These are phyloP conservation scores for Kwoniella botswanensis DNA, from an alignment of 768 basidiomycete species.

Conservation along the genomic window DNA sequence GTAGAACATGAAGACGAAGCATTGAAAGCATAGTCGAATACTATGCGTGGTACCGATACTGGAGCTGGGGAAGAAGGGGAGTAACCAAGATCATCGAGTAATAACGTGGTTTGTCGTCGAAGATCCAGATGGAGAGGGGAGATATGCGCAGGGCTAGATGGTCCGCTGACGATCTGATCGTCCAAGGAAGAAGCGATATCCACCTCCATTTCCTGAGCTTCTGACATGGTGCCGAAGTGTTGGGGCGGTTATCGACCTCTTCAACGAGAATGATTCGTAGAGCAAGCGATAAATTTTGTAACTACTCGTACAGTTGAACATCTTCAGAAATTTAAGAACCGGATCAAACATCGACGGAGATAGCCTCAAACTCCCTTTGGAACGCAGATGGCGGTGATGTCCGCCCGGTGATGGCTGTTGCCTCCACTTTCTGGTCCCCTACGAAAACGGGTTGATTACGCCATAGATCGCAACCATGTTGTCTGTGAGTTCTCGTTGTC, in stretches of 20 bases:
- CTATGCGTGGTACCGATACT: constrained; percentile 19
- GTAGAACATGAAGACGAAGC: constrained; percentile 1
- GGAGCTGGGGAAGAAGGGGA: constrained; percentile 14
- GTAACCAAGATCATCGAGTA: constrained; percentile 28
- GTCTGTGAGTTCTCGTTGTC: background rate
- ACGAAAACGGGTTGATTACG: background rate
- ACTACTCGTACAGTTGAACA: background rate
- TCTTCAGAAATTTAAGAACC: constrained; percentile 18
- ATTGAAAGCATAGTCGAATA: constrained; percentile 30
- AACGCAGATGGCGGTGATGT: too few relatives aligned
- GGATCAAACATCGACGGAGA: background rate
- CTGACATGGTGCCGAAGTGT: constrained; percentile 11
- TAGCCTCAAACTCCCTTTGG: background rate
- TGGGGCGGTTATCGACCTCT: background rate
- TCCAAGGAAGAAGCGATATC: background rate
- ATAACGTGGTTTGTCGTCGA: constrained; percentile 5
- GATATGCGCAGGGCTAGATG: background rate
- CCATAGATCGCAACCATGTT: background rate
- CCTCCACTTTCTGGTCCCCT: background rate
- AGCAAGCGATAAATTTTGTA: background rate
- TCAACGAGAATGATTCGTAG: background rate
- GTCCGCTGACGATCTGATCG: background rate
- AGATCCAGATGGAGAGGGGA: constrained; percentile 23
- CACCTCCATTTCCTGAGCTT: constrained; percentile 1
- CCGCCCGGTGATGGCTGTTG: background rate